These are phyloP conservation scores for Apiospora aurea DNA, from an alignment of 2,329 filamentous ascomycete genomes.

Conservation along the genomic window DNA sequence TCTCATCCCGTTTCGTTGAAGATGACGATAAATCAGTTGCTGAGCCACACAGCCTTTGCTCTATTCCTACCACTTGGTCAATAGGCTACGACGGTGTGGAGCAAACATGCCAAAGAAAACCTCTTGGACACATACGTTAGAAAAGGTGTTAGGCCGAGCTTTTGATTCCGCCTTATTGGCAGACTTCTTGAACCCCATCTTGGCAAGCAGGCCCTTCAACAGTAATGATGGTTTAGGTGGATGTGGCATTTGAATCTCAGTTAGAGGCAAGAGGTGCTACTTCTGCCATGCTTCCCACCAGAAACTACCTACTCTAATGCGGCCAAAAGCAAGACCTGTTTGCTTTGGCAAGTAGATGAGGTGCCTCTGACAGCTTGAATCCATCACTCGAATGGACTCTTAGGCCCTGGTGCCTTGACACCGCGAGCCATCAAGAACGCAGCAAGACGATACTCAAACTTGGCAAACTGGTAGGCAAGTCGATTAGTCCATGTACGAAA, in stretches of 20 bases:
- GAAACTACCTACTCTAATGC: neutral
- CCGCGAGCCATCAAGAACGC: conserved; percentile 41
- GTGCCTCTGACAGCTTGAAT: neutral
- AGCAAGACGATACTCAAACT: conserved; percentile 39
- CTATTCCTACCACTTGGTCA: neutral
- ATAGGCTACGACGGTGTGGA: neutral
- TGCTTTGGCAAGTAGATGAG: neutral
- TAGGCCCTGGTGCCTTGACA: conserved; percentile 45
- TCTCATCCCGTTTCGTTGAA: neutral
- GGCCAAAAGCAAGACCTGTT: neutral
- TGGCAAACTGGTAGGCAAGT: conserved; percentile 36
- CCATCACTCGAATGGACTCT: conserved; percentile 54
- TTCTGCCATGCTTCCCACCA: neutral
- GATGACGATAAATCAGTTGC: no score
- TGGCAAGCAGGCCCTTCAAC: no score
- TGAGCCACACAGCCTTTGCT: neutral
- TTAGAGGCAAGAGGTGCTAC: neutral
- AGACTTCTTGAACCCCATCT: no score
- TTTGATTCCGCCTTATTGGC: no score
- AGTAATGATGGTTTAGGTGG: no score
- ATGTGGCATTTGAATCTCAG: neutral
- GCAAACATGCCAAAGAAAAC: neutral
- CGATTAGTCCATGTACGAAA: conserved; percentile 27
- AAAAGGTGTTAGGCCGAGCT: no score
- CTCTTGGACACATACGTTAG: no score